Evolutionary conservation across 2,329 filamentous ascomycete genomes (phyloP).

Genomic region (Bipolaris victoriae): DNA sequence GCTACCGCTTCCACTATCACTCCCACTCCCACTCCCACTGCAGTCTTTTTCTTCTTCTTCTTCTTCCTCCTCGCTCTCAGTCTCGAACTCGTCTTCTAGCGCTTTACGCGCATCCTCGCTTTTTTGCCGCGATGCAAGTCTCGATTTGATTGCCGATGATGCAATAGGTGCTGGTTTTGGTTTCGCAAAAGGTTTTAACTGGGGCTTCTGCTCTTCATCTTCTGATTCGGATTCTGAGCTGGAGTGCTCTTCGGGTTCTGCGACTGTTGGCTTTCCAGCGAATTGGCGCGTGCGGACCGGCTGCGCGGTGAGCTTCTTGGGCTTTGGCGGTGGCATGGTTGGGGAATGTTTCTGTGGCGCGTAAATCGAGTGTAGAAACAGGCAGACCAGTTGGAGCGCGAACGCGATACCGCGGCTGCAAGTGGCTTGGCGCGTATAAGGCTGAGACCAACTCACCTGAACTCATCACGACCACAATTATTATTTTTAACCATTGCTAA

Average conservation of each 20-base stretch:
- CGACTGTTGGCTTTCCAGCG: slow-evolving; percentile 75
- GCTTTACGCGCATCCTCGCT: slow-evolving; percentile 39
- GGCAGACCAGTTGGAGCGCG: slow-evolving; percentile 1
- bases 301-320: slow-evolving; percentile 91
- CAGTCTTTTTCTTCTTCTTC: slow-evolving; percentile 33
- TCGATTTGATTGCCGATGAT: slow-evolving; percentile 53
- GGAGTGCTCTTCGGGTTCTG: slow-evolving; percentile 47
- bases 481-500: too few relatives aligned
- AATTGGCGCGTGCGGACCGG: slow-evolving; percentile 80
- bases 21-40: slow-evolving; percentile 28
- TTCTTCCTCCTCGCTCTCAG: slow-evolving; percentile 54
- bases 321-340: slow-evolving; percentile 60
- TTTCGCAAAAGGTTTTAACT: slow-evolving; percentile 42
- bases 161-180: slow-evolving; percentile 50
- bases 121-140: slow-evolving; percentile 50
- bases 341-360: not conserved
- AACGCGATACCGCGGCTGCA: slow-evolving; percentile 14
- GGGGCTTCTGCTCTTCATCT: slow-evolving; percentile 59
- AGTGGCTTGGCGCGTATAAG: slow-evolving; percentile 17
- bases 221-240: slow-evolving; percentile 57
- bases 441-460: not conserved
- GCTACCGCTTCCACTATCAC: slow-evolving; percentile 26
- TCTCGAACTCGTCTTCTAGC: slow-evolving; percentile 65
- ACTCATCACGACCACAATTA: too few relatives aligned
- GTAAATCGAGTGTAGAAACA: slow-evolving; percentile 1